These are phyloP conservation scores for Fusarium nelsonii DNA, from an alignment of 2,329 filamentous ascomycete species.

Conservation along the genomic window DNA sequence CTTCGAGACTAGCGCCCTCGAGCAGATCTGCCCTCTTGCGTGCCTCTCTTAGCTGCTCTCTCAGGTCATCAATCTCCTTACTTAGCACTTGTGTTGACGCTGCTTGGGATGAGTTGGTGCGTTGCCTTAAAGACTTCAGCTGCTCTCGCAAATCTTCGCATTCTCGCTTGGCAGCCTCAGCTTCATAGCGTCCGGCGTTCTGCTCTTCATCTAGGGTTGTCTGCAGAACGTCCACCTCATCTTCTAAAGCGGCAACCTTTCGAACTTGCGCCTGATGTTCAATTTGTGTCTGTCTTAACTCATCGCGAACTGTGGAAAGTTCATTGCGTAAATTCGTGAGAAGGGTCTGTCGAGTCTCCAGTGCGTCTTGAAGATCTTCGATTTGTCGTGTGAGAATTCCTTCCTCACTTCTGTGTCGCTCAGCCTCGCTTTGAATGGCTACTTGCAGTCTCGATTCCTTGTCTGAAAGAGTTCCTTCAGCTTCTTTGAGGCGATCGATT, in stretches of 20 bases:
- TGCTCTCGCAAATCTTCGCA: slow-evolving; percentile 48
- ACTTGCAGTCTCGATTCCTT: slow-evolving; percentile 77
- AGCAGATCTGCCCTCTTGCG: slow-evolving; percentile 37
- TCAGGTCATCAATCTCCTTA: slow-evolving; percentile 48
- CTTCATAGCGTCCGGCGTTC: slow-evolving; percentile 55
- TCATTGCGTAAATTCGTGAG: slow-evolving; percentile 75
- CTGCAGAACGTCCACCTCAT: slow-evolving; percentile 81
- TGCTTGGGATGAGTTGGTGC: slow-evolving; percentile 32
- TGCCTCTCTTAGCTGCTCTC: slow-evolving; percentile 46
- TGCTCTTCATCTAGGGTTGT: slow-evolving; percentile 47
- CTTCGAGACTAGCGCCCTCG: slow-evolving; percentile 48
- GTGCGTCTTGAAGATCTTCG: slow-evolving; percentile 77
- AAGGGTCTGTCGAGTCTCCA: slow-evolving; percentile 74
- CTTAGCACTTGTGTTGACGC: slow-evolving; percentile 44
- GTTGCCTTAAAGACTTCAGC: slow-evolving; percentile 47
- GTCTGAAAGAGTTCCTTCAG: slow-evolving; percentile 74
- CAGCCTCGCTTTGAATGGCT: slow-evolving; percentile 76
- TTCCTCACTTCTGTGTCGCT: slow-evolving; percentile 80
- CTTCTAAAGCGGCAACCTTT: slow-evolving; percentile 76
- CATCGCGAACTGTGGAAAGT: slow-evolving; percentile 73
- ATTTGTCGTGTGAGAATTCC: slow-evolving; percentile 78
- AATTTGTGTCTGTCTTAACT: slow-evolving; percentile 75
- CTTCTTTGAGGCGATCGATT: slow-evolving; percentile 76
- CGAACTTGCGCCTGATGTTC: slow-evolving; percentile 72
- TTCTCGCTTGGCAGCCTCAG: slow-evolving; percentile 57